These are phyloP conservation scores for Monosporascus sp. DNA, from an alignment of 2,329 filamentous ascomycete species.

Conservation along the genomic window DNA sequence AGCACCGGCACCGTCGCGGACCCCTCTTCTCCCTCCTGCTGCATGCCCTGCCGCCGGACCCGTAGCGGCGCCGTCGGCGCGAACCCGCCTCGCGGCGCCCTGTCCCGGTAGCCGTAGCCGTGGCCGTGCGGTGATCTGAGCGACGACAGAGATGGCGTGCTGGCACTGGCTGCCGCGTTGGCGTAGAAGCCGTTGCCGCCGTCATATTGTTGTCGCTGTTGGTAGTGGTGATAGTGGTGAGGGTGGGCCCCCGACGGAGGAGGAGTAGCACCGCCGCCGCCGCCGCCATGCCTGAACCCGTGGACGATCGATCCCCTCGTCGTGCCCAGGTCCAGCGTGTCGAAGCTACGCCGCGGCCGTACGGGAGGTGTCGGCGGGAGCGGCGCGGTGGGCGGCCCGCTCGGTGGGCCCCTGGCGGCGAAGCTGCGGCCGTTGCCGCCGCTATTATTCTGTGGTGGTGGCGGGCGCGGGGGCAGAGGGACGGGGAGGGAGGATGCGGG, in stretches of 20 bases:
- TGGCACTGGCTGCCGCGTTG: constrained; percentile 2
- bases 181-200: constrained; percentile 1
- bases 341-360: constrained; percentile 13
- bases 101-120: background rate
- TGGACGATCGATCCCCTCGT: background rate
- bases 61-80: constrained; percentile 1
- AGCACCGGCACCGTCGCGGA: constrained; percentile 4
- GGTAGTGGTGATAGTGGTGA: background rate
- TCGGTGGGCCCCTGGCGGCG: constrained; percentile 1
- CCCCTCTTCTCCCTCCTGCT: background rate
- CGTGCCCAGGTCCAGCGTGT: constrained; percentile 2
- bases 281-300: background rate
- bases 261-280: too few relatives aligned
- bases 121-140: background rate
- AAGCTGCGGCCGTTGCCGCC: background rate
- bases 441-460: background rate
- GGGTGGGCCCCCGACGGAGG: background rate
- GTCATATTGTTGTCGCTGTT: background rate
- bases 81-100: background rate
- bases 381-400: constrained; percentile 11
- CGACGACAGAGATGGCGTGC: constrained; percentile 3
- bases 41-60: background rate
- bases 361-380: constrained; percentile 16
- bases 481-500: background rate
- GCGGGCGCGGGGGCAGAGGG: background rate